Percentiles rank a stretch among this genome's conserved stretches.
These are phyloP conservation scores for Alloascoidea hylecoeti DNA, from an alignment of 805 yeast species.

Conservation along the genomic window DNA sequence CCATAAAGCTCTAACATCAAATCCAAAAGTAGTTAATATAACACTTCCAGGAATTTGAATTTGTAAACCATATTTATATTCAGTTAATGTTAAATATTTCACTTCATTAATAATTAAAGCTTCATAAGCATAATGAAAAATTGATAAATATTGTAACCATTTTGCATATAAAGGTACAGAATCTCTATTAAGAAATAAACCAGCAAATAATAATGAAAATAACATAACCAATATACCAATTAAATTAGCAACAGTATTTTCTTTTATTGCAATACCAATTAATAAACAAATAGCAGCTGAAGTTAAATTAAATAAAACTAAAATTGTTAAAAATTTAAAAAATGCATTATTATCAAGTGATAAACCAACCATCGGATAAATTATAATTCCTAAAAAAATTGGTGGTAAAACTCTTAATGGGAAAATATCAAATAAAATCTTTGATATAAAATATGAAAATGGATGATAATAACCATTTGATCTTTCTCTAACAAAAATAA, in stretches of 20 bases:
- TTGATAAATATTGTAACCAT: slow-evolving; percentile 72
- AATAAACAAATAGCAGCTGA: slow-evolving; percentile 75
- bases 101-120: slow-evolving; percentile 89
- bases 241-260: slow-evolving; percentile 86
- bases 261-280: slow-evolving; percentile 77
- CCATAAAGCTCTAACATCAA: slow-evolving; percentile 63
- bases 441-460: slow-evolving; percentile 69
- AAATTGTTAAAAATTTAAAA: slow-evolving; percentile 48
- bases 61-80: slow-evolving; percentile 82
- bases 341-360: slow-evolving; percentile 68
- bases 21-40: slow-evolving; percentile 89
- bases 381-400: slow-evolving; percentile 56
- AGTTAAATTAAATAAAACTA: slow-evolving; percentile 76
- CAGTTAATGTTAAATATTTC: slow-evolving; percentile 67
- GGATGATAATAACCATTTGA: slow-evolving; percentile 93
- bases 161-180: slow-evolving; percentile 38
- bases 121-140: slow-evolving; percentile 94
- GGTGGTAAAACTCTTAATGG: slow-evolving; percentile 94
- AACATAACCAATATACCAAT: slow-evolving; percentile 72
- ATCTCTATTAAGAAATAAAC: slow-evolving; percentile 80
- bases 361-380: slow-evolving; percentile 85
- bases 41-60: slow-evolving; percentile 98
- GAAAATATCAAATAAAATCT: slow-evolving; percentile 80
- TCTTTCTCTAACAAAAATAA: slow-evolving; percentile 83
- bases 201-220: slow-evolving; percentile 85